Evolutionary conservation across 768 basidiomycete genomes (phyloP).

Genomic region (Russula foetens): DNA sequence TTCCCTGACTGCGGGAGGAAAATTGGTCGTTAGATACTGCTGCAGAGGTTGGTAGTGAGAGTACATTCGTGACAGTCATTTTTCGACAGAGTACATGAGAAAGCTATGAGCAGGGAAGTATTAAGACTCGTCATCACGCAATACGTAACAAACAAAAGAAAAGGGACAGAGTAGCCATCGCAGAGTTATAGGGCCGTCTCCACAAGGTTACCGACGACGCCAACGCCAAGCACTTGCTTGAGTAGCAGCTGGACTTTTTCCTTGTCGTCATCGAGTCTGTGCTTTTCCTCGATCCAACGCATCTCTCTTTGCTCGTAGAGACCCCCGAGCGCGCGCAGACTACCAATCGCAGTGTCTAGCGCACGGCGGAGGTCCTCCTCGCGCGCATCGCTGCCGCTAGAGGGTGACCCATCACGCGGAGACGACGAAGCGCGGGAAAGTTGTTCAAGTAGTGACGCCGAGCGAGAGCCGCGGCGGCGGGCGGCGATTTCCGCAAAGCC

Average conservation of each 20-base stretch:
- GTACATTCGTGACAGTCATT: constrained; percentile 7
- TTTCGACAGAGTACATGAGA: background rate
- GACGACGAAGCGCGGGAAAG: constrained; percentile 34
- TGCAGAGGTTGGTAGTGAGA: background rate
- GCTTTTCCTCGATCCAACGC: constrained; percentile 66
- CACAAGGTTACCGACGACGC: constrained; percentile 13
- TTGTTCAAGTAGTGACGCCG: constrained; percentile 41
- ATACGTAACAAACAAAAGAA: background rate
- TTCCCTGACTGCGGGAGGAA: no score
- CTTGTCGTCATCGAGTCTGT: constrained; percentile 54
- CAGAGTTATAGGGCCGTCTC: constrained; percentile 3
- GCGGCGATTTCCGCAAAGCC: constrained; percentile 53
- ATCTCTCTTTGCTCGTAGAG: constrained; percentile 65
- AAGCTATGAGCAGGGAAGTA: background rate
- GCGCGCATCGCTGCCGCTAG: constrained; percentile 35
- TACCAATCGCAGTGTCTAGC: constrained; percentile 58
- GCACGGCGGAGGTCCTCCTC: constrained; percentile 64
- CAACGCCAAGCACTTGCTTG: constrained; percentile 46
- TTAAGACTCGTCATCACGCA: background rate
- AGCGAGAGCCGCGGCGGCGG: constrained; percentile 43
- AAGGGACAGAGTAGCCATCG: background rate
- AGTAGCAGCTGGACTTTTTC: constrained; percentile 59
- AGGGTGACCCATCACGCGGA: constrained; percentile 49
- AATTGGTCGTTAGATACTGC: background rate
- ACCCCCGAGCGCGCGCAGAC: constrained; percentile 50